A percentile compares a stretch with the other conserved stretches of the same genome.
Evolutionary conservation across 2,329 filamentous ascomycete genomes (phyloP).

Genomic region (Cryphonectria japonica): DNA sequence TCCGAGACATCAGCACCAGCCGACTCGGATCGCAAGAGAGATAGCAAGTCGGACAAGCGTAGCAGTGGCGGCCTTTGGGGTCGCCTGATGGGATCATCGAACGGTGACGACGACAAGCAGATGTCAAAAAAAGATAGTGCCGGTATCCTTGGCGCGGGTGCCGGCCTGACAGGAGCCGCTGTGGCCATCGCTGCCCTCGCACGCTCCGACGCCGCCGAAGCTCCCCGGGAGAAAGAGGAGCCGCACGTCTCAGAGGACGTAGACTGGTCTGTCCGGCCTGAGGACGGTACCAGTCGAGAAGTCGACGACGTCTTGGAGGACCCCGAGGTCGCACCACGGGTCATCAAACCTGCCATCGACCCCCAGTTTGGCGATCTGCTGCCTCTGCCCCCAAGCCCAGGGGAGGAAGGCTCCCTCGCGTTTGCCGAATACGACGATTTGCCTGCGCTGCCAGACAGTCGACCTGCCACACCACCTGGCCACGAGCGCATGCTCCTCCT

Average conservation of each 20-base stretch:
- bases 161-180: slow-evolving; percentile 59
- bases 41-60: slow-evolving; percentile 43
- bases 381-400: slow-evolving; percentile 63
- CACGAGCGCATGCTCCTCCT: slow-evolving; percentile 46
- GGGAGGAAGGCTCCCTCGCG: slow-evolving; percentile 47
- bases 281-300: slow-evolving; percentile 33
- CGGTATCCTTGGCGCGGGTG: slow-evolving; percentile 72
- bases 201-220: slow-evolving; percentile 52
- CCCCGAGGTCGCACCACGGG: slow-evolving; percentile 60
- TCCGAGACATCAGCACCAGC: slow-evolving; percentile 50
- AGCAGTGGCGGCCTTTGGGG: slow-evolving; percentile 52
- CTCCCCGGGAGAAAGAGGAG: slow-evolving; percentile 42
- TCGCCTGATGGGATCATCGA: slow-evolving; percentile 48
- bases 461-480: slow-evolving; percentile 59
- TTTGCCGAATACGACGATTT: slow-evolving; percentile 43
- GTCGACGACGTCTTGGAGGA: slow-evolving; percentile 45
- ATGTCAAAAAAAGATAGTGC: slow-evolving; percentile 62
- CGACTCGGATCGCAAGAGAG: slow-evolving; percentile 37
- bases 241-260: slow-evolving; percentile 21
- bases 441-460: slow-evolving; percentile 62
- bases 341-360: slow-evolving; percentile 68
- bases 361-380: slow-evolving; percentile 68
- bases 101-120: slow-evolving; percentile 43
- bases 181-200: slow-evolving; percentile 44
- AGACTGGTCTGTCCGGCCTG: slow-evolving; percentile 13